Conservation (phyloP, 164 flowering plant genomes). For the Annona squamosa region DNA sequence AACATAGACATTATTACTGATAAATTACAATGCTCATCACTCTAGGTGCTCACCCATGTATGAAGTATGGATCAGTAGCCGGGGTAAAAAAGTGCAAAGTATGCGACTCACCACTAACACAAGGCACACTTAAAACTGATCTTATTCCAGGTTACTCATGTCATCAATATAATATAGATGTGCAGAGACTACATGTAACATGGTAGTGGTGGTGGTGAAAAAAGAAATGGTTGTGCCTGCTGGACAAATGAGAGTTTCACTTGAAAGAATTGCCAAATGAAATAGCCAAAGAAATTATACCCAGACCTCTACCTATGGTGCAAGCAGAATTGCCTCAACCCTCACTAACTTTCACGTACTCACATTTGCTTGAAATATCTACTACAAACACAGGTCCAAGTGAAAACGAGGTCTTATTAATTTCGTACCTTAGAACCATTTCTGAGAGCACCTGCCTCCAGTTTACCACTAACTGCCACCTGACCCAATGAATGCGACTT, state of each 20-base stretch:
- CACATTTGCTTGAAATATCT: background rate
- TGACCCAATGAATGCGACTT: slow-evolving; percentile 51
- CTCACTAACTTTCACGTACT: background rate
- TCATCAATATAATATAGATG: background rate
- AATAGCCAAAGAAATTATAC: background rate
- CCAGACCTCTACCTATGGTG: background rate
- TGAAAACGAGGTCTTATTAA: too few relatives aligned
- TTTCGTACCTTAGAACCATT: slow-evolving; percentile 63
- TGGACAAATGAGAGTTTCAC: background rate
- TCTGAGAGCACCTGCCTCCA: slow-evolving; percentile 90
- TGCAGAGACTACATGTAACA: background rate
- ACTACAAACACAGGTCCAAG: background rate
- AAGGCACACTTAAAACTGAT: too few relatives aligned
- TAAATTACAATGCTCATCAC: too few relatives aligned
- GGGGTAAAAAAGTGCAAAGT: too few relatives aligned
- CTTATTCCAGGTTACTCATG: too few relatives aligned
- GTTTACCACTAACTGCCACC: slow-evolving; percentile 76
- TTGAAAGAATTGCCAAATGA: background rate
- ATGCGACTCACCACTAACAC: too few relatives aligned
- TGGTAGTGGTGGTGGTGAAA: background rate
- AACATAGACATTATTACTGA: too few relatives aligned
- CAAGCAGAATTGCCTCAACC: background rate
- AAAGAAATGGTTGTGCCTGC: background rate
- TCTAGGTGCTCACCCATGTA: too few relatives aligned
- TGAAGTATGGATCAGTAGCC: too few relatives aligned